phyloP scores from a whole-genome alignment of 176 grass and related monocot species.

The Puya raimondii region DNA sequence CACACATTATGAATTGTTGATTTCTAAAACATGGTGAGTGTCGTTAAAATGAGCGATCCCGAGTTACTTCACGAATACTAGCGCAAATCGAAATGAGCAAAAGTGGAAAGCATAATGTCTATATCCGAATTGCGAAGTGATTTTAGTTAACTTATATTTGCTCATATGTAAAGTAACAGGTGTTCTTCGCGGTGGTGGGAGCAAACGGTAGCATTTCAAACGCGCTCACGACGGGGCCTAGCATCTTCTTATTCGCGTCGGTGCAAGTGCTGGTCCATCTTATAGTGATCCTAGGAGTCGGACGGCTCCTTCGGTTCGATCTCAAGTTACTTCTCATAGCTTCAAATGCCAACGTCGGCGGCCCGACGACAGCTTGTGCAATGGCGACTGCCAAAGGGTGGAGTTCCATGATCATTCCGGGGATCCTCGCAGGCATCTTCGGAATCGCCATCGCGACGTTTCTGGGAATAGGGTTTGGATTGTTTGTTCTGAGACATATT shows the following conservation, averaged over 20 bases:
- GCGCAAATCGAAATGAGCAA: no score
- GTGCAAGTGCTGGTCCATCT: conserved; percentile 73
- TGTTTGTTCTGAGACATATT: conserved; percentile 57
- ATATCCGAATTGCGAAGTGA: not conserved
- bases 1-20: no score
- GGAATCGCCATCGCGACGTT: conserved; percentile 76
- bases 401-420: conserved; percentile 66
- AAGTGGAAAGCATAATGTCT: no score
- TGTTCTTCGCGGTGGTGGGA: conserved; percentile 72
- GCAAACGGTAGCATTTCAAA: conserved; percentile 77
- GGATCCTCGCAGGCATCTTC: conserved; percentile 71
- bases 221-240: conserved; percentile 58
- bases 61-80: no score
- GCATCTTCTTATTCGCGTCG: conserved; percentile 61
- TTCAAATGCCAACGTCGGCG: conserved; percentile 74
- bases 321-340: conserved; percentile 62
- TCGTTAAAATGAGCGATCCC: no score
- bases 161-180: conserved; percentile 12
- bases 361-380: conserved; percentile 66
- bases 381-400: conserved; percentile 89
- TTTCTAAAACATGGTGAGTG: no score
- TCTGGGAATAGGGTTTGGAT: conserved; percentile 55
- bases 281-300: conserved; percentile 38
- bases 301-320: conserved; percentile 33
- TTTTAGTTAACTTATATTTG: not conserved